These are phyloP conservation scores for Peziza echinospora DNA, from an alignment of 495 filamentous ascomycete species.

Conservation along the genomic window DNA sequence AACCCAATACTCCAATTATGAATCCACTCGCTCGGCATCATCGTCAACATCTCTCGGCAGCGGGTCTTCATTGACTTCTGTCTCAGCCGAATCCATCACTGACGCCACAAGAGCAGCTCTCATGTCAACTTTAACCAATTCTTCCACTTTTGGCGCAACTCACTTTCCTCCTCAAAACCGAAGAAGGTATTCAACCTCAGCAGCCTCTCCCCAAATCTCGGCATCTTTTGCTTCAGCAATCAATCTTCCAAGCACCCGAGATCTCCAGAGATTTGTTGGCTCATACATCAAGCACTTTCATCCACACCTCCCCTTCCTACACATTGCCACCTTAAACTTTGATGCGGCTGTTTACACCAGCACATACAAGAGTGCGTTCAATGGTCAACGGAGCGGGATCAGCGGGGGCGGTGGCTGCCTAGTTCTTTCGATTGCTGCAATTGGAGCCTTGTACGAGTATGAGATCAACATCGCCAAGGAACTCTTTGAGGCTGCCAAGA, in stretches of 20 bases:
- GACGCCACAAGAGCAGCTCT: constrained; percentile 82
- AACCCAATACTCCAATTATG: constrained; percentile 8
- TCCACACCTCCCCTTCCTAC: constrained; percentile 81
- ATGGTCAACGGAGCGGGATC: constrained; percentile 33
- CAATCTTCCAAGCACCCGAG: constrained; percentile 63
- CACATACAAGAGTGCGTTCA: constrained; percentile 31
- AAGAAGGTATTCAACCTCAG: constrained; percentile 21
- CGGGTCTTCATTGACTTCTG: constrained; percentile 33
- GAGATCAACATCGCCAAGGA: constrained; percentile 62
- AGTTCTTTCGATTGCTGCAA: constrained; percentile 86
- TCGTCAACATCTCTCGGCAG: constrained; percentile 12
- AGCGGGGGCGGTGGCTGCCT: constrained; percentile 72
- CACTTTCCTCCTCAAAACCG: constrained; percentile 1
- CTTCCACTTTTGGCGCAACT: neutral
- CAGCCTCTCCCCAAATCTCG: constrained; percentile 22
- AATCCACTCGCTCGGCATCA: constrained; percentile 1
- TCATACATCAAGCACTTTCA: constrained; percentile 91
- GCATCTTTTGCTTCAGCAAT: constrained; percentile 24
- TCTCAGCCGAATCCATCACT: constrained; percentile 64
- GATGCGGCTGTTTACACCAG: constrained; percentile 49
- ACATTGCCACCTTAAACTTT: constrained; percentile 82
- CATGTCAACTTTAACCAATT: constrained; percentile 45
- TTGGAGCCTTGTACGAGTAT: constrained; percentile 84
- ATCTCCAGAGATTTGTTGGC: constrained; percentile 77
- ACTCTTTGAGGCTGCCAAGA: constrained; percentile 79